phyloP scores from a whole-genome alignment of 192 early-diverging fungal species.

The Podochytrium sp. region DNA sequence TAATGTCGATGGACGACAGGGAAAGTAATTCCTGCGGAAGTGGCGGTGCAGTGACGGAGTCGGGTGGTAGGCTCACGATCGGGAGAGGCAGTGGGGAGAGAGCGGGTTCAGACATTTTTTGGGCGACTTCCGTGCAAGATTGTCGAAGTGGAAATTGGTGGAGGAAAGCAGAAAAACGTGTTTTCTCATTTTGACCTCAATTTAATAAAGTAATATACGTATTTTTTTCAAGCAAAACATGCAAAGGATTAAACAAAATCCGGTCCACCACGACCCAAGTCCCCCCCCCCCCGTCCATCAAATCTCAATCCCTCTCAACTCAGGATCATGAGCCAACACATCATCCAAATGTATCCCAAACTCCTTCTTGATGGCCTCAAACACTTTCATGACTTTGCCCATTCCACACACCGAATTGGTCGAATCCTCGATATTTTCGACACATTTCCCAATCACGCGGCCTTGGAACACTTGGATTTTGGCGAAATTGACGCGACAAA shows the following conservation, averaged over 20 bases:
- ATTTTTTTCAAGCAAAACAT: no score
- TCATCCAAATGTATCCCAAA: background rate
- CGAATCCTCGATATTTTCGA: background rate
- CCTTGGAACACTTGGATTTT: conserved; percentile 18
- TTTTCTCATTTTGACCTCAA: no score
- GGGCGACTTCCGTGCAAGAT: background rate
- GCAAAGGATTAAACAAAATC: background rate
- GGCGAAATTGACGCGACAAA: background rate
- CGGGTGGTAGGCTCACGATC: background rate
- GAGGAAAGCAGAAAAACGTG: no score
- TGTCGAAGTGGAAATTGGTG: no score
- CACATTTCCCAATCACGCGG: background rate
- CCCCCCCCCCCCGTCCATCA: no score
- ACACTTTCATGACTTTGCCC: conserved; percentile 9
- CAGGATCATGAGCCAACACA: background rate
- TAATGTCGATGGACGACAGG: background rate
- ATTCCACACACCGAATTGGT: no score
- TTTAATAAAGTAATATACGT: no score
- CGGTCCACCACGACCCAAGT: no score
- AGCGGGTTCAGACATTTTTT: background rate
- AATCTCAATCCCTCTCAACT: background rate
- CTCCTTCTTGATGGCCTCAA: conserved; percentile 18
- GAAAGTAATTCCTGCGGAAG: background rate
- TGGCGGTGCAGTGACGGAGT: background rate
- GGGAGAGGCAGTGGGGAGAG: background rate